Evolutionary conservation across 257 asterid species (phyloP), one percentile per base, ranked within the genome.

Genomic region (Primulina tabacum): DNA sequence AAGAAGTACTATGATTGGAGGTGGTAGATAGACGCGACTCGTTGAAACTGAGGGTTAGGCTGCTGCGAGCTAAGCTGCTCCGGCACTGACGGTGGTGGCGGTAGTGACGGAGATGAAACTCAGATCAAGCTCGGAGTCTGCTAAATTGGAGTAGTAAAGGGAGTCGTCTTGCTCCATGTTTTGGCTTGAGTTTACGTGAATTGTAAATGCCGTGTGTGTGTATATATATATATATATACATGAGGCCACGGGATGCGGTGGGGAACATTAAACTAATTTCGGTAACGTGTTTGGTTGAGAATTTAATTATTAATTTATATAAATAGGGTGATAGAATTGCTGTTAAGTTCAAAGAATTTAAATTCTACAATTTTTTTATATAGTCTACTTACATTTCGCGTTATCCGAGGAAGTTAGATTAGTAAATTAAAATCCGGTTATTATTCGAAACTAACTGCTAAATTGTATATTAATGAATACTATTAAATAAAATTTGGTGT

Each of bases 101-200:
- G 92, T 85, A 61, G 81, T 70, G 73, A 60, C 12, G 82, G 86
- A 64, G 74, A 89, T 84, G 86, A 93, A 93, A 59, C 96, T 89
- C 2, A 83, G 81, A 80, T 93, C 97, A 2, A 89, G 80, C 64
- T 93, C 99, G 16, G 97, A 87, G 62, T 90, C 92, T 4, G 82
- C 77, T n/a, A 79, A 70, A 58, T 69, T 78, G 30, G 73, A 64
- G n/a, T 62, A 62, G 66, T 16, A 11, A 6, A 72, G 20, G n/a
- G 76, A 72, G 8, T 88, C 89, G 28, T 88, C 72, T 32, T 75
- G 75, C 63, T 83, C 93, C 95, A 91, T 90, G 50, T 56, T 20
- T 21, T 12, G 57, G 21, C 16, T 50, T 17, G 8, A 50, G 21
- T 50, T 53, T 21, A 9, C 30, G 7, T 38, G 67, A 2, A 16